Conservation (phyloP, 202 grass and related monocot genomes). For the Sporobolus alterniflorus region DNA sequence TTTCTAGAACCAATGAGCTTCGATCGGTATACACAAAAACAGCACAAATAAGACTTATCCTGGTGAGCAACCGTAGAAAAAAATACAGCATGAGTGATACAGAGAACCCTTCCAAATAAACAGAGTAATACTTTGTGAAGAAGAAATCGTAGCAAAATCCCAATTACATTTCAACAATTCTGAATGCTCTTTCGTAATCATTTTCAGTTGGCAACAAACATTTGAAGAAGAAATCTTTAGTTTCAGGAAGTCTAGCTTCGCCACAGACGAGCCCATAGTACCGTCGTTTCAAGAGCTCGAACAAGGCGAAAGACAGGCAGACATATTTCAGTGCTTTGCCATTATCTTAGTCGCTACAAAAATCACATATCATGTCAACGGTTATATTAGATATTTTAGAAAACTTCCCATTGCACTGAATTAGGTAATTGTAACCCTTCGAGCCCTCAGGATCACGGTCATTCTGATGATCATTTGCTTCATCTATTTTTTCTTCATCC, state of each 20-base stretch:
- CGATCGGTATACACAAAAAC: neutral
- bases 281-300: fast-evolving
- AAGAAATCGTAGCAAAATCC: slow-evolving; percentile 7
- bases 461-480: neutral
- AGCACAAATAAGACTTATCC: neutral
- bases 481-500: neutral
- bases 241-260: neutral
- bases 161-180: slow-evolving; percentile 7
- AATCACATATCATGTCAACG: neutral
- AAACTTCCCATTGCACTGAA: too few relatives aligned
- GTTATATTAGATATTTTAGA: too few relatives aligned
- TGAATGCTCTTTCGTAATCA: neutral
- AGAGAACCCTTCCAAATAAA: fast-evolving
- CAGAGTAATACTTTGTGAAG: neutral
- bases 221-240: neutral
- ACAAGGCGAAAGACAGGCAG: slow-evolving; percentile 9
- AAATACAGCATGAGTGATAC: too few relatives aligned
- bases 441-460: neutral
- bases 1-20: neutral
- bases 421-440: neutral
- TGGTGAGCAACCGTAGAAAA: neutral
- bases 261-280: neutral
- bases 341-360: fast-evolving
- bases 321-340: neutral
- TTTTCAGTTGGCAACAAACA: neutral